These are phyloP conservation scores for Emmonsia crescens DNA, from an alignment of 2,329 filamentous ascomycete genomes.

Conservation along the genomic window DNA sequence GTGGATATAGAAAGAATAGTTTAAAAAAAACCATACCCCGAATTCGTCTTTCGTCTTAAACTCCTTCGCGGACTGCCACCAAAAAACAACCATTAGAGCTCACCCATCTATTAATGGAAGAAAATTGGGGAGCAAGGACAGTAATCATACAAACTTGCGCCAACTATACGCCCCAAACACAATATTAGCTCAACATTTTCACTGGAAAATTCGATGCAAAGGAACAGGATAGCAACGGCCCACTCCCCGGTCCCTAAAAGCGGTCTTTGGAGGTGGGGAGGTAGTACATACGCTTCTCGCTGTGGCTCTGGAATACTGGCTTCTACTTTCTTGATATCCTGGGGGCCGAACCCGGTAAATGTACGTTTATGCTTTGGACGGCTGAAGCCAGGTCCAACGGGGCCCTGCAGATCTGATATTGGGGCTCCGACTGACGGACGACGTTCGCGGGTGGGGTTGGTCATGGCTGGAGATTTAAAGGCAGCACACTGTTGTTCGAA, in stretches of 20 bases:
- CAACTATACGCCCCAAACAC: constrained; percentile 33
- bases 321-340: constrained; percentile 89
- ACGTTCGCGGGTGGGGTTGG: constrained; percentile 52
- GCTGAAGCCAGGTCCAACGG: constrained; percentile 74
- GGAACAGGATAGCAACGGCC: not conserved
- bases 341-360: constrained; percentile 82
- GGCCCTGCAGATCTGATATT: constrained; percentile 74
- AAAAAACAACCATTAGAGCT: constrained; percentile 6
- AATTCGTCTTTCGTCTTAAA: constrained; percentile 78
- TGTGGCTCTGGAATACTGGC: constrained; percentile 82
- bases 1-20: not conserved
- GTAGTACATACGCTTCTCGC: constrained; percentile 55
- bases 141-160: constrained; percentile 45
- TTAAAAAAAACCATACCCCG: constrained; percentile 32
- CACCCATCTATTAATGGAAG: not conserved
- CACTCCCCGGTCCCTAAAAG: not conserved
- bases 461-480: not conserved
- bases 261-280: not conserved
- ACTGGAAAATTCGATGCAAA: not conserved
- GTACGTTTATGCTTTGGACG: constrained; percentile 95
- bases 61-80: constrained; percentile 46
- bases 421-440: constrained; percentile 72
- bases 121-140: not conserved
- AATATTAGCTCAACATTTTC: not conserved
- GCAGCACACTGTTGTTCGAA: not conserved